Base-by-base conservation (phyloP, 2,329 filamentous ascomycete genomes). In the Tympanopsis confertula region DNA sequence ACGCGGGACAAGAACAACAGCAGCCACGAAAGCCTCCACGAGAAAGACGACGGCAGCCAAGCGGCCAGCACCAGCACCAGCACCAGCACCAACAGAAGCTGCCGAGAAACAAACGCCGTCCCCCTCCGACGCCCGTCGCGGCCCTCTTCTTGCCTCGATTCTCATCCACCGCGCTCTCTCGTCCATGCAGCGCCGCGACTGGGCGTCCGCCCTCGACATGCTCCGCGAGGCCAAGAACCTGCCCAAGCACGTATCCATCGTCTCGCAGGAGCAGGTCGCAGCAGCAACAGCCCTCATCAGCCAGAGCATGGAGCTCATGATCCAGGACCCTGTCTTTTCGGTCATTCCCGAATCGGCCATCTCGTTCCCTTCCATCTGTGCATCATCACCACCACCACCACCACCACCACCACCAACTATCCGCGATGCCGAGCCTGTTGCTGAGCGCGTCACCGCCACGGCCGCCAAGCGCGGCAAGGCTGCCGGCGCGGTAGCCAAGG, bases 341-440 rank as follows among this genome's bases (percentile, higher is more conserved):
- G 83, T 89, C 7, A 71, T 96, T 13, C 85, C 89, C 35, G 91
- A 98, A 50, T 95, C 91, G 1, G 94, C 87, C 0, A 78, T 95
- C 19, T 93, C 87, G 0, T 82, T 89, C 42, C 86, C 88, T 1
- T 78, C 85, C 0, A 66, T 89, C 26, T 61, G 62, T 18, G 51
- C 55, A 44, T 53, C 58, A 42, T 41, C 50, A 44, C 41, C n/a
- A 45, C 49, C 19, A 47, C 54, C 10, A 59, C 66, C 32, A 55
- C 57, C 20, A 44, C 52, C 17, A 59, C 59, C 2, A 41, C 56
- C 3, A 45, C 46, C 4, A 60, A 62, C 38, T 54, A 50, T 17
- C 48, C 61, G 12, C 39, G 43, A 18, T 35, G 40, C 38, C 48
- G 49, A 37, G 45, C 41, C 62, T 63, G 13, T 48, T 49, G 18